Percentiles rank a stretch among this genome's conserved stretches.
These are phyloP conservation scores for Lipomyces starkeyi DNA, from an alignment of 805 yeast species.

Conservation along the genomic window DNA sequence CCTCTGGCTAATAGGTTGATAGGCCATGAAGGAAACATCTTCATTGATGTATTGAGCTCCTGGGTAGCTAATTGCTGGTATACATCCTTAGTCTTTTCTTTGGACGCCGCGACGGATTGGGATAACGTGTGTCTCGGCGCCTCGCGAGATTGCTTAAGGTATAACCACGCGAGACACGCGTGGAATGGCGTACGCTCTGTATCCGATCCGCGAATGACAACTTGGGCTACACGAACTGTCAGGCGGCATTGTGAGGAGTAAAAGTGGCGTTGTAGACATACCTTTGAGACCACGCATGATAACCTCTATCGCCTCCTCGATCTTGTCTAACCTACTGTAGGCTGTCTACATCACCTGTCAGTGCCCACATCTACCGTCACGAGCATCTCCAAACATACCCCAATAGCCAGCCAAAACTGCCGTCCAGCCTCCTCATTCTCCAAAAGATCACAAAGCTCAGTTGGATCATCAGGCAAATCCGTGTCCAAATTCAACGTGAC, in stretches of 20 bases:
- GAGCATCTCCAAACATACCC: constrained; percentile 45
- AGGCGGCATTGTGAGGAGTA: not conserved
- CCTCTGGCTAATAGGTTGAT: constrained; percentile 67
- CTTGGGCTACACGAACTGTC: constrained; percentile 15
- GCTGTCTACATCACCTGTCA: constrained; percentile 52
- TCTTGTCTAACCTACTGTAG: constrained; percentile 66
- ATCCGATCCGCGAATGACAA: constrained; percentile 41
- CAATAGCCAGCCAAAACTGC: constrained; percentile 84
- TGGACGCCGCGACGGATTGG: constrained; percentile 10
- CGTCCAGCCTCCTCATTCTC: constrained; percentile 78
- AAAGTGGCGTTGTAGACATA: not conserved
- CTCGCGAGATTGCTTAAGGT: constrained; percentile 44
- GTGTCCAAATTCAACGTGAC: constrained; percentile 80
- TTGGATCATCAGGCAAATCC: constrained; percentile 89
- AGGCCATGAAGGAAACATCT: constrained; percentile 54
- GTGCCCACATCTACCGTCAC: not conserved
- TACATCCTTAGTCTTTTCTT: constrained; percentile 41
- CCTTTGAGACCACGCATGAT: constrained; percentile 62
- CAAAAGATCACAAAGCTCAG: constrained; percentile 76
- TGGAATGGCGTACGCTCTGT: constrained; percentile 60
- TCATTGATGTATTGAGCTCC: constrained; percentile 54
- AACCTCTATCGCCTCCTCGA: constrained; percentile 68
- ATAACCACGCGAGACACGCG: constrained; percentile 75
- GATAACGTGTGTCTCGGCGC: constrained; percentile 40
- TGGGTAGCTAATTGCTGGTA: constrained; percentile 53